Evolutionary conservation across 2,329 filamentous ascomycete genomes (phyloP).

Genomic region (Pezicula rhizophila): DNA sequence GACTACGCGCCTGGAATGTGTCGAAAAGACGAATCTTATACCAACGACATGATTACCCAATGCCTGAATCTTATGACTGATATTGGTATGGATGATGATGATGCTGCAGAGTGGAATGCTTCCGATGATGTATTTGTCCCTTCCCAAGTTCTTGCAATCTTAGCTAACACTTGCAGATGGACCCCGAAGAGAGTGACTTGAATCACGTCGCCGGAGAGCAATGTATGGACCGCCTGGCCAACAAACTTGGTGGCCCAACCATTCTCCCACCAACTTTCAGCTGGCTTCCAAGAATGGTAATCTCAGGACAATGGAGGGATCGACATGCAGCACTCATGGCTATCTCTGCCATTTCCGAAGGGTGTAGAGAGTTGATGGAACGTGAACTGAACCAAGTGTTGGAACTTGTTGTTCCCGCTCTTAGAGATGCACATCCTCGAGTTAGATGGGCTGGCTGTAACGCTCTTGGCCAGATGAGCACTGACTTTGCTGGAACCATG

Average conservation of each 20-base stretch:
- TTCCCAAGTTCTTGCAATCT: neutral
- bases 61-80: constrained; percentile 98
- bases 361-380: constrained; percentile 92
- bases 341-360: constrained; percentile 96
- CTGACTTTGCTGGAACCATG: constrained; percentile 97
- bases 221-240: constrained; percentile 94
- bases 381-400: constrained; percentile 90
- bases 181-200: constrained; percentile 90
- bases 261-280: constrained; percentile 90
- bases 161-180: constrained; percentile 52
- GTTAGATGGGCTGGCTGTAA: constrained; percentile 98
- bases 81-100: constrained; percentile 87
- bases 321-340: constrained; percentile 97
- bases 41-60: constrained; percentile 95
- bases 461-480: constrained; percentile 98
- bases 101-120: constrained; percentile 87
- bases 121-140: constrained; percentile 69
- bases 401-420: constrained; percentile 85
- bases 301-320: constrained; percentile 88
- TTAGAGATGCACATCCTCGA: constrained; percentile 84
- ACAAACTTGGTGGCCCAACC: constrained; percentile 92
- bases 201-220: constrained; percentile 98
- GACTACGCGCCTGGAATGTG: constrained; percentile 93
- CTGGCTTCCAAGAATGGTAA: constrained; percentile 98
- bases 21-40: constrained; percentile 87